A percentile compares a stretch with the other conserved stretches of the same genome.
Conservation (phyloP, 2,329 filamentous ascomycete genomes). For the Pseudodiploospora longispora region DNA sequence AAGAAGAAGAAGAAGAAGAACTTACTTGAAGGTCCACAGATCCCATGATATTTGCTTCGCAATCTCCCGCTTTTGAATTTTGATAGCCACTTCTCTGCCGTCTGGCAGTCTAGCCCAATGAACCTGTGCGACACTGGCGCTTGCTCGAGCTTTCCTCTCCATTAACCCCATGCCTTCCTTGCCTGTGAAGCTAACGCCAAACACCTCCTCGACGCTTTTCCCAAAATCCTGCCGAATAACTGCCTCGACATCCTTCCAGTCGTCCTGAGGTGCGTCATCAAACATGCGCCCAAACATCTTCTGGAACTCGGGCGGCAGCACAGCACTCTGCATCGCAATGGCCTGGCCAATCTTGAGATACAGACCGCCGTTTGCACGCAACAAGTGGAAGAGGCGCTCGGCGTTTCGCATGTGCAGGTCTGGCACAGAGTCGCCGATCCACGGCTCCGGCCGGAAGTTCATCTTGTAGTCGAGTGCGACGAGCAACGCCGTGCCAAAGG, state of each 20-base stretch:
- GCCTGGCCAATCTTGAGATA: slow-evolving; percentile 98
- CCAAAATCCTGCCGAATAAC: slow-evolving; percentile 86
- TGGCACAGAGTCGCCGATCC: slow-evolving; percentile 62
- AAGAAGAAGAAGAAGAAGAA: slow-evolving; percentile 3
- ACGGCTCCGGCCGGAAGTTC: slow-evolving; percentile 79
- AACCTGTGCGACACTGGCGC: slow-evolving; percentile 91
- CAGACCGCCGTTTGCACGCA: slow-evolving; percentile 80
- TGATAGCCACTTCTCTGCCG: slow-evolving; percentile 87
- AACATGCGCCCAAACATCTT: slow-evolving; percentile 96
- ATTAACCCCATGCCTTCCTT: slow-evolving; percentile 59
- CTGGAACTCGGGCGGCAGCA: slow-evolving; percentile 90
- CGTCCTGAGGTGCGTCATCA: slow-evolving; percentile 91
- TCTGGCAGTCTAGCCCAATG: slow-evolving; percentile 86
- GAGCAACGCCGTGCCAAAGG: slow-evolving; percentile 69
- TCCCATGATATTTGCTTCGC: slow-evolving; percentile 87
- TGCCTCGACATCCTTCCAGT: slow-evolving; percentile 75
- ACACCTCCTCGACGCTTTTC: slow-evolving; percentile 81
- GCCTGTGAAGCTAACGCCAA: slow-evolving; percentile 75
- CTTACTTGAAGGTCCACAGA: slow-evolving; percentile 85
- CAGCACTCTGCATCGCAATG: slow-evolving; percentile 94
- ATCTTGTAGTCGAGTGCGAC: slow-evolving; percentile 93
- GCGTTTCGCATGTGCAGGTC: slow-evolving; percentile 81
- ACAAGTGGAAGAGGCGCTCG: slow-evolving; percentile 69
- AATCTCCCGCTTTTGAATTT: slow-evolving; percentile 95
- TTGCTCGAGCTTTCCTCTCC: slow-evolving; percentile 56